Evolutionary conservation across 2,329 filamentous ascomycete species (phyloP).

Genomic region (Clarireedia sp.): DNA sequence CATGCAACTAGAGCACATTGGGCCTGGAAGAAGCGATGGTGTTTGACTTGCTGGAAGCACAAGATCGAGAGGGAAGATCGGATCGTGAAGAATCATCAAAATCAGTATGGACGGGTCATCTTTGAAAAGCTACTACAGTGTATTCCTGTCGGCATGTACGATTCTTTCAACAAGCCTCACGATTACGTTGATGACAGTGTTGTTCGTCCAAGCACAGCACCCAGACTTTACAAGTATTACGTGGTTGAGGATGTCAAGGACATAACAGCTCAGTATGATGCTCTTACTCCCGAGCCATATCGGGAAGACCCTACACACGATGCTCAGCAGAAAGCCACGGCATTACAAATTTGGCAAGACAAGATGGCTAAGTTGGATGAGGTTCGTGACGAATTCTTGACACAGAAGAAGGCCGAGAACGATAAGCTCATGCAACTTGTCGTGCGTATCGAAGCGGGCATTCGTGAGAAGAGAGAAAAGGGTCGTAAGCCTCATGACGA

Average conservation of each 20-base stretch:
- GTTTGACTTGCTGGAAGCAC: slow-evolving; percentile 22
- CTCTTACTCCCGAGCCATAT: slow-evolving; percentile 20
- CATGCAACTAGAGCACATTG: slow-evolving; percentile 25
- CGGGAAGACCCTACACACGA: slow-evolving; percentile 21
- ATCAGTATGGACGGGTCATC: slow-evolving; percentile 14
- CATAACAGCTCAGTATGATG: slow-evolving; percentile 24
- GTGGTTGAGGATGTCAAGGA: slow-evolving; percentile 19
- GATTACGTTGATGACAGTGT: slow-evolving; percentile 21
- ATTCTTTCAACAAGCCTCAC: slow-evolving; percentile 28
- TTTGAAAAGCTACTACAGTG: slow-evolving; percentile 26
- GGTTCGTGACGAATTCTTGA: slow-evolving; percentile 22
- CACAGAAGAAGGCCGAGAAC: slow-evolving; percentile 21
- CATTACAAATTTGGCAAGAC: slow-evolving; percentile 17
- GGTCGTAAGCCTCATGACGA: slow-evolving; percentile 22
- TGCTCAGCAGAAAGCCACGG: slow-evolving; percentile 19
- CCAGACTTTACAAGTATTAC: slow-evolving; percentile 26
- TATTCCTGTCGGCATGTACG: slow-evolving; percentile 27
- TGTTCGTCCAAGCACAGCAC: slow-evolving; percentile 2
- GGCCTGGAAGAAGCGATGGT: slow-evolving; percentile 29
- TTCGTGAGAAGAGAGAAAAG: slow-evolving; percentile 18
- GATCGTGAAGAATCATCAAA: slow-evolving; percentile 22
- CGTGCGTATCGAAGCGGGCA: slow-evolving; percentile 21
- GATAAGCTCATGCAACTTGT: slow-evolving; percentile 25
- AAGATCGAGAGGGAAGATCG: slow-evolving; percentile 27
- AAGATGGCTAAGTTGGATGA: slow-evolving; percentile 18